phyloP scores from a whole-genome alignment of 768 basidiomycete genomes.

The Symmetrospora coprosmae region DNA sequence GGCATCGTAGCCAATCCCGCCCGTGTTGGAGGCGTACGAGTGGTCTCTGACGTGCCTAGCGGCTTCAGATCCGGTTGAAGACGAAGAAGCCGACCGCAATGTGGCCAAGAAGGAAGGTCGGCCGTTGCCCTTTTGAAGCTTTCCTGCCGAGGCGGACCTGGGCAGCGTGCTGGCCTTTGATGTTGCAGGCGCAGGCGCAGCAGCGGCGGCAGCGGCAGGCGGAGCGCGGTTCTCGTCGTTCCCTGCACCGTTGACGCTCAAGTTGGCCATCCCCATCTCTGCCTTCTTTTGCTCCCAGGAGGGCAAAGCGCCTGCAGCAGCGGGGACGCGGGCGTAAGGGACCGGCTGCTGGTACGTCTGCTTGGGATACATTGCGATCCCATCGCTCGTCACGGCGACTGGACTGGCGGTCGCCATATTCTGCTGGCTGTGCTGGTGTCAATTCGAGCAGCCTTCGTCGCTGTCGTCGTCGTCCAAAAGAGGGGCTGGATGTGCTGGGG shows the following conservation, averaged over 20 bases:
- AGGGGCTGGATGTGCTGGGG: too few species aligned
- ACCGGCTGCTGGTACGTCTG: slow-evolving; percentile 15
- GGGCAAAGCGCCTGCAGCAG: slow-evolving; percentile 4
- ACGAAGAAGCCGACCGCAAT: neutral
- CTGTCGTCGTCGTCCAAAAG: too few species aligned
- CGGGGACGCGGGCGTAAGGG: neutral
- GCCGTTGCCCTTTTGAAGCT: neutral
- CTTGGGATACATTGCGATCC: slow-evolving; percentile 7
- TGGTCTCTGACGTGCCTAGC: neutral
- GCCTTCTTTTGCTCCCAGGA: slow-evolving; percentile 22
- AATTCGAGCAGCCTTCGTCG: too few species aligned
- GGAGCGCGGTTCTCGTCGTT: neutral
- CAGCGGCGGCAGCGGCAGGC: neutral
- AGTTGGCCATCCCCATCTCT: neutral
- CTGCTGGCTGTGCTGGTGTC: too few species aligned
- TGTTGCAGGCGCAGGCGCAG: neutral
- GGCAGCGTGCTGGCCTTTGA: neutral
- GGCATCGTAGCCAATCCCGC: too few species aligned
- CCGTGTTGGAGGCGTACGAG: neutral
- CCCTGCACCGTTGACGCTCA: neutral
- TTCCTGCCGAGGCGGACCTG: neutral
- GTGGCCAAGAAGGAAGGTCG: neutral
- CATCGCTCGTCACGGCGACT: too few species aligned
- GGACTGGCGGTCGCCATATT: too few species aligned
- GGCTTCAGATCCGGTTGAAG: neutral